phyloP scores from a whole-genome alignment of 768 basidiomycete genomes.

The Rhizopogon vinicolor region DNA sequence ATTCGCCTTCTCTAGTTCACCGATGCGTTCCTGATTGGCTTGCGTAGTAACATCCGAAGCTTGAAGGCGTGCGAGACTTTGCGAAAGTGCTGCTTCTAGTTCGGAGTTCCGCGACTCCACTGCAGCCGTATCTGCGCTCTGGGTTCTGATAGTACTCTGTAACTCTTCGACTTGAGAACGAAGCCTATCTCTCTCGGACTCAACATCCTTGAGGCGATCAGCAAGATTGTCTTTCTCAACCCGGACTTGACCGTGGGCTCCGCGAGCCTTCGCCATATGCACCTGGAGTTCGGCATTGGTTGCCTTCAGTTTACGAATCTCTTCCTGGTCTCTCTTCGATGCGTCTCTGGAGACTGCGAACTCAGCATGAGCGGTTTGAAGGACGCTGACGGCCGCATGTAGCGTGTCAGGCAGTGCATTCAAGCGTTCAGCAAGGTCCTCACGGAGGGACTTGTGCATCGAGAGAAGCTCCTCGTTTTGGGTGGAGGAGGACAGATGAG shows the following conservation, averaged over 20 bases:
- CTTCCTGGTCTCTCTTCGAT: constrained; percentile 62
- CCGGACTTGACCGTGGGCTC: constrained; percentile 70
- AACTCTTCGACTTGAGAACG: constrained; percentile 52
- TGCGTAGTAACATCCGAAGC: constrained; percentile 66
- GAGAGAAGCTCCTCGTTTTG: constrained; percentile 46
- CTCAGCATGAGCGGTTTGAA: constrained; percentile 62
- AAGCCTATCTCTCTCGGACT: constrained; percentile 63
- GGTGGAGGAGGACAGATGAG: constrained; percentile 44
- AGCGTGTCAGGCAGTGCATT: constrained; percentile 56
- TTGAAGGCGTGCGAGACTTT: constrained; percentile 68
- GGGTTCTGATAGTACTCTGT: constrained; percentile 38
- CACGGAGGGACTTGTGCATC: constrained; percentile 49
- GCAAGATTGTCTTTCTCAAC: constrained; percentile 75
- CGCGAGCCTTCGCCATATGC: constrained; percentile 72
- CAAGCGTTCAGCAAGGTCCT: constrained; percentile 50
- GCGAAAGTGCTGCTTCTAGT: constrained; percentile 68
- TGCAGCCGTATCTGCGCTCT: constrained; percentile 40
- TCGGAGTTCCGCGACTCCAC: constrained; percentile 51
- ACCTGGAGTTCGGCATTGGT: constrained; percentile 66
- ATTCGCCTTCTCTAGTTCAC: constrained; percentile 57
- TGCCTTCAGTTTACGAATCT: constrained; percentile 49
- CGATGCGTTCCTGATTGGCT: constrained; percentile 53
- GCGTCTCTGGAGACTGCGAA: constrained; percentile 53
- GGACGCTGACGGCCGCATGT: constrained; percentile 42
- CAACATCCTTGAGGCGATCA: constrained; percentile 56